phyloP scores from a whole-genome alignment of 2,329 filamentous ascomycete species.

The Fusarium nisikadoi region DNA sequence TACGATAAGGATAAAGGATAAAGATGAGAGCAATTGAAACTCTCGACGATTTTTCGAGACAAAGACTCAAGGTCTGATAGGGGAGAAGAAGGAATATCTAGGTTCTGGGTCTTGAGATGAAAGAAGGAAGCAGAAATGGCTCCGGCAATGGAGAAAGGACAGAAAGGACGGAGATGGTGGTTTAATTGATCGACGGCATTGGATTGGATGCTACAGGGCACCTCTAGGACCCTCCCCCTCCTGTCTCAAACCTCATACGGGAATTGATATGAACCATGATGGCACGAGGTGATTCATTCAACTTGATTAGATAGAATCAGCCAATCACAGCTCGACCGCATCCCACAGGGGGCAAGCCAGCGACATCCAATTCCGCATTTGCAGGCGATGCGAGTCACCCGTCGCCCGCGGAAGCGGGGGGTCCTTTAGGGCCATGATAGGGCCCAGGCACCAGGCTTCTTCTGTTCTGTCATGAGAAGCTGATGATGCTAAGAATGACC shows the following conservation, averaged over 20 bases:
- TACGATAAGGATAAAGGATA: background rate
- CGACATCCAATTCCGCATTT: constrained; percentile 15
- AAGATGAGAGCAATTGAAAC: background rate
- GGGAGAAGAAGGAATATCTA: background rate
- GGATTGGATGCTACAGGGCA: constrained; percentile 26
- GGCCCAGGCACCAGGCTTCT: background rate
- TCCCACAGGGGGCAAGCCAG: constrained; percentile 43
- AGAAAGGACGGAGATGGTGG: constrained; percentile 11
- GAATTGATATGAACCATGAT: constrained; percentile 34
- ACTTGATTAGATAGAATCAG: constrained; percentile 1
- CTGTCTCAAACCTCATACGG: constrained; percentile 10
- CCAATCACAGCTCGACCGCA: constrained; percentile 50
- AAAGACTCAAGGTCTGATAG: background rate
- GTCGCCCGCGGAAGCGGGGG: constrained; percentile 22
- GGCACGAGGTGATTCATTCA: constrained; percentile 41
- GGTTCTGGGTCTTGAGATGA: background rate
- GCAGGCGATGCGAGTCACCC: constrained; percentile 64
- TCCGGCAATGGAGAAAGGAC: background rate
- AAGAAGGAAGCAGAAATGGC: constrained; percentile 9
- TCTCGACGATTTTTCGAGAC: background rate
- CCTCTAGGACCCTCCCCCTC: constrained; percentile 13
- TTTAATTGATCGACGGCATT: constrained; percentile 14
- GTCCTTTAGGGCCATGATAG: constrained; percentile 3
- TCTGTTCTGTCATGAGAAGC: background rate
- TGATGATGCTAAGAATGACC: constrained; percentile 1